Evolutionary conservation across 2,329 filamentous ascomycete species (phyloP).

Genomic region (Clarireedia homoeocarpa): DNA sequence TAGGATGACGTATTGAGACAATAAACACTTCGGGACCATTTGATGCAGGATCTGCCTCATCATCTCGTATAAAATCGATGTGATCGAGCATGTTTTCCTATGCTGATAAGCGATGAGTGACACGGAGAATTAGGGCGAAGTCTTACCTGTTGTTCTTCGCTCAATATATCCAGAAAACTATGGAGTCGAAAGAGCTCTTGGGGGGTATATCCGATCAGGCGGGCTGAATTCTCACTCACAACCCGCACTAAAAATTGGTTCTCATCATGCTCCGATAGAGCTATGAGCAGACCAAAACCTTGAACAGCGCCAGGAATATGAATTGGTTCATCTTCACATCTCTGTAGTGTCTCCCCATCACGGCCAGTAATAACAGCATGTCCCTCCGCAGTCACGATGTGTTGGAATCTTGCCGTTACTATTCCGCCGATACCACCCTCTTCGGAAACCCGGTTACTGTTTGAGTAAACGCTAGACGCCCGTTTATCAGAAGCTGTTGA

Average conservation of each 20-base stretch:
- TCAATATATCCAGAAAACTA: conserved; percentile 68
- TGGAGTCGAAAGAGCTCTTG: conserved; percentile 64
- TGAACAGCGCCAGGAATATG: conserved; percentile 51
- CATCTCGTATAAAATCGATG: conserved; percentile 79
- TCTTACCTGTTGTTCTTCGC: conserved; percentile 8
- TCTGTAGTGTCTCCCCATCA: conserved; percentile 62
- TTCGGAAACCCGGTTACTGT: conserved; percentile 1
- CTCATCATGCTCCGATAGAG: conserved; percentile 61
- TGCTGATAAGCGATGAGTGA: conserved; percentile 31
- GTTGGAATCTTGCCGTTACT: conserved; percentile 68
- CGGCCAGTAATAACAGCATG: conserved; percentile 78
- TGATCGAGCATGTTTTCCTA: conserved; percentile 78
- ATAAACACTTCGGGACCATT: conserved; percentile 86
- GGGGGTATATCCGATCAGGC: conserved; percentile 69
- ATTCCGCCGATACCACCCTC: conserved; percentile 28
- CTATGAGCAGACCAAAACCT: conserved; percentile 73
- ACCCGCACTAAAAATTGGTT: conserved; percentile 63
- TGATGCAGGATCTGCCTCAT: conserved; percentile 63
- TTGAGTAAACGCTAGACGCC: neutral
- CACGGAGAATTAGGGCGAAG: neutral
- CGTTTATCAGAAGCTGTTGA: neutral
- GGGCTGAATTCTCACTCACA: conserved; percentile 73
- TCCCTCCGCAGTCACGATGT: conserved; percentile 67
- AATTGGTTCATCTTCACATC: conserved; percentile 87
- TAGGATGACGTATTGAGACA: conserved; percentile 53